Conservation (phyloP, 2,329 filamentous ascomycete genomes). For the Alternaria dauci region DNA sequence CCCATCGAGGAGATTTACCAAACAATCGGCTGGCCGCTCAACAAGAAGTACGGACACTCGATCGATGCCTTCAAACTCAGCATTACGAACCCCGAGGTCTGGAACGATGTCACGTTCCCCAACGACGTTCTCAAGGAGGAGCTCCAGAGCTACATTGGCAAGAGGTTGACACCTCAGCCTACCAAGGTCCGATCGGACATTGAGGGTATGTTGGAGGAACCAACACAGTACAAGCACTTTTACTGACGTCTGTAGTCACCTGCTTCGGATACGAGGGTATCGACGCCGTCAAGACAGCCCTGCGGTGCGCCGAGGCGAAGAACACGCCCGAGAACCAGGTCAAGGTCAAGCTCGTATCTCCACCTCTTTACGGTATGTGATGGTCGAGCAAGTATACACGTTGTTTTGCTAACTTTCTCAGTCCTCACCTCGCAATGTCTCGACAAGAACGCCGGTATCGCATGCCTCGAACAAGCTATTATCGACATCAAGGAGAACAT, state of each 20-base stretch:
- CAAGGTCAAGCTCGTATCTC: conserved; percentile 98
- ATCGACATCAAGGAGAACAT: conserved; percentile 85
- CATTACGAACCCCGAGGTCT: conserved; percentile 97
- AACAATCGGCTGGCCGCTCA: conserved; percentile 93
- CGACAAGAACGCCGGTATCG: conserved; percentile 88
- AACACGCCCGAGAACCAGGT: conserved; percentile 94
- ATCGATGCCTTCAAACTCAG: conserved; percentile 99
- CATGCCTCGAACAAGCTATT: conserved; percentile 86
- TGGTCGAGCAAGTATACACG: background rate
- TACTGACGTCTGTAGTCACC: conserved; percentile 41
- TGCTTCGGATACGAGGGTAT: conserved; percentile 89
- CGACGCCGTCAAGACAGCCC: conserved; percentile 93
- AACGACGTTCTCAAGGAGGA: conserved; percentile 86
- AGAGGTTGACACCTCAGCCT: conserved; percentile 96
- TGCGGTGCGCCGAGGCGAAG: conserved; percentile 88
- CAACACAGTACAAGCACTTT: background rate
- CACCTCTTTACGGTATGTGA: conserved; percentile 75
- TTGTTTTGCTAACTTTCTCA: conserved; percentile 28
- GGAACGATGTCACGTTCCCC: conserved; percentile 91
- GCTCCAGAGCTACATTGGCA: conserved; percentile 93
- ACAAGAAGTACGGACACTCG: conserved; percentile 96
- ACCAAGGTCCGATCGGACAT: conserved; percentile 98
- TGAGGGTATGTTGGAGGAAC: conserved; percentile 77
- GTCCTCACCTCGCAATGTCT: conserved; percentile 95
- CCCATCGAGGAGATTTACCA: conserved; percentile 97